A percentile compares a stretch with the other conserved stretches of the same genome.
These are phyloP conservation scores for Wickerhamiella sergipiensis DNA, from an alignment of 805 yeast genomes.

Conservation along the genomic window DNA sequence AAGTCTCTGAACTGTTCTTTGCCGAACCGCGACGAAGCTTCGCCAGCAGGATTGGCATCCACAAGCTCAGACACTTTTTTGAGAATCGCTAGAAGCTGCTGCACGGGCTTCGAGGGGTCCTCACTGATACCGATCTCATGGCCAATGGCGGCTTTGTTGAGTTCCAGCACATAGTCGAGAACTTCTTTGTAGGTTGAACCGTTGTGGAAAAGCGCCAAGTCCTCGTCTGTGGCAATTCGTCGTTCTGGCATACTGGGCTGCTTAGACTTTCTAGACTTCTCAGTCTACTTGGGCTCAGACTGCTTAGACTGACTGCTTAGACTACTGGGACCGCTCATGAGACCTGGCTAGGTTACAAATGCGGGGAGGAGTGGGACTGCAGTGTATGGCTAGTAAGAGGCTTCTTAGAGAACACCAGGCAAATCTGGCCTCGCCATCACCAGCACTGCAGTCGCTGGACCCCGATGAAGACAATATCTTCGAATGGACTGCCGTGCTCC, in stretches of 20 bases:
- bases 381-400: slow-evolving; percentile 12
- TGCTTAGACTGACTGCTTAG: no score
- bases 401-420: slow-evolving; percentile 21
- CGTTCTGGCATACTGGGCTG: slow-evolving; percentile 20
- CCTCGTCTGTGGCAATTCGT: slow-evolving; percentile 43
- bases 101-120: slow-evolving; percentile 21
- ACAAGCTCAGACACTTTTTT: slow-evolving; percentile 34
- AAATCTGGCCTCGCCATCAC: slow-evolving; percentile 17
- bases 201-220: slow-evolving; percentile 45
- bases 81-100: slow-evolving; percentile 30
- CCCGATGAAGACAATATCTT: slow-evolving; percentile 18
- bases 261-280: no score
- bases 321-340: no score
- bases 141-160: slow-evolving; percentile 57
- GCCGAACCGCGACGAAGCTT: slow-evolving; percentile 74
- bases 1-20: slow-evolving; percentile 78
- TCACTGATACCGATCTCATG: slow-evolving; percentile 37
- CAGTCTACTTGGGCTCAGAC: no score
- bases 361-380: not conserved
- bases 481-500: slow-evolving; percentile 20
- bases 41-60: slow-evolving; percentile 48
- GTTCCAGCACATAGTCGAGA: slow-evolving; percentile 37
- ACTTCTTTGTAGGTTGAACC: slow-evolving; percentile 40
- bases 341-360: no score
- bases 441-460: slow-evolving; percentile 17